phyloP scores from a whole-genome alignment of 1,284 basidiomycete species.

The Termitomyces sp. region DNA sequence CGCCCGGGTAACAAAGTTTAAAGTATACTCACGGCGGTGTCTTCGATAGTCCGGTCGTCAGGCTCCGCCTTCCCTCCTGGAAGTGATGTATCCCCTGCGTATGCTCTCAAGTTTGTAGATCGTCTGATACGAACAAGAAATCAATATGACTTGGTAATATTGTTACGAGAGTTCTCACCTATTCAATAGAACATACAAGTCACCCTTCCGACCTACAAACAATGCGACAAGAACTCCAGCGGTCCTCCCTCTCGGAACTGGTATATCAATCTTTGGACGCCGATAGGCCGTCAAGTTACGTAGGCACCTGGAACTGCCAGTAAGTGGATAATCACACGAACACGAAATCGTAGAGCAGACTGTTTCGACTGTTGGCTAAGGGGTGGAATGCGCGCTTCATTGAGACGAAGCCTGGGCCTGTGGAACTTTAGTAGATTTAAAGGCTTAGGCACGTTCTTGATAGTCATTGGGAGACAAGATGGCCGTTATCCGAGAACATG shows the following conservation, averaged over 20 bases:
- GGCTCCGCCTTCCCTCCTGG: constrained; percentile 79
- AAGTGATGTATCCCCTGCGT: constrained; percentile 79
- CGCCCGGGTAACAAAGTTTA: background rate
- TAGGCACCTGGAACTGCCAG: constrained; percentile 45
- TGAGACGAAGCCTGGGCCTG: constrained; percentile 33
- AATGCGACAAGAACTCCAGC: constrained; percentile 76
- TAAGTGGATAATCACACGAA: background rate
- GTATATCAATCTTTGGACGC: constrained; percentile 36
- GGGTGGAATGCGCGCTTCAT: constrained; percentile 37
- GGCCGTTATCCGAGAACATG: background rate
- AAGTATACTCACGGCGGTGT: constrained; percentile 61
- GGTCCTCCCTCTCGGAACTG: constrained; percentile 50
- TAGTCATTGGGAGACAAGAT: constrained; percentile 7
- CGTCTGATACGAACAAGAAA: constrained; percentile 41
- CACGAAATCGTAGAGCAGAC: constrained; percentile 16
- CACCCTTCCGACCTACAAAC: constrained; percentile 76
- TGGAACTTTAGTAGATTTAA: constrained; percentile 38
- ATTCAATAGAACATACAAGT: constrained; percentile 77
- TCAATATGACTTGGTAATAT: background rate
- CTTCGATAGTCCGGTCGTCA: constrained; percentile 63
- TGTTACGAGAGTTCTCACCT: constrained; percentile 40
- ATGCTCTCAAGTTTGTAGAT: constrained; percentile 63
- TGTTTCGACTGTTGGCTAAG: constrained; percentile 43
- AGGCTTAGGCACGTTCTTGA: constrained; percentile 8
- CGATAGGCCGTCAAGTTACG: constrained; percentile 51